phyloP scores from a whole-genome alignment of 768 basidiomycete genomes.

The Tylopilus plumbeoviolaceoides region DNA sequence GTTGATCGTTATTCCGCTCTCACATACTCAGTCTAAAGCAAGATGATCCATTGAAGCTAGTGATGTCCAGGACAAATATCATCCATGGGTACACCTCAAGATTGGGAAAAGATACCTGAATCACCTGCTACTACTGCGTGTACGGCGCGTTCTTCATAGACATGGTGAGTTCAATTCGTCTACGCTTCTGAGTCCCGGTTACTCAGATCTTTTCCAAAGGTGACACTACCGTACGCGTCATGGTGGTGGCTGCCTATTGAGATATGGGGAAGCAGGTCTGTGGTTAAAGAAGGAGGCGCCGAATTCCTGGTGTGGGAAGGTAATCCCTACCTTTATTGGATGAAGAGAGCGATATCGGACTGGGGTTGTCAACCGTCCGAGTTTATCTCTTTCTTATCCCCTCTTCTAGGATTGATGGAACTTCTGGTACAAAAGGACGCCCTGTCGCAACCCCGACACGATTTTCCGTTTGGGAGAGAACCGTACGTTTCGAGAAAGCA shows the following conservation, averaged over 20 bases:
- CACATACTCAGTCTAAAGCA: not conserved
- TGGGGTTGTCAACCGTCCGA: not conserved
- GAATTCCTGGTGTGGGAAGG: conserved; percentile 1
- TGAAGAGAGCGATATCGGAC: not conserved
- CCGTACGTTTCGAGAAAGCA: conserved; percentile 2
- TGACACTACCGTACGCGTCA: not conserved
- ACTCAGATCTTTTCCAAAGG: not conserved
- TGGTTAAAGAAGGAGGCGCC: conserved; percentile 4
- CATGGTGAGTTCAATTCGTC: not conserved
- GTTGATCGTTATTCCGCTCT: not conserved
- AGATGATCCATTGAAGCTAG: not conserved
- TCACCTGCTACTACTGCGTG: conserved; percentile 3
- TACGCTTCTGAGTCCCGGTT: too few species aligned
- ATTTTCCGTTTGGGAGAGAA: conserved; percentile 6
- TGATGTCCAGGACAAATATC: not conserved
- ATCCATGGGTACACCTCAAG: not conserved
- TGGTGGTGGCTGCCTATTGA: conserved; percentile 1
- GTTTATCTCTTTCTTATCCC: not conserved
- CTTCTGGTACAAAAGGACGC: not conserved
- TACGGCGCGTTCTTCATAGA: conserved; percentile 7
- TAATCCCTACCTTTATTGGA: conserved; percentile 3
- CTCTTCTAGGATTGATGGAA: not conserved
- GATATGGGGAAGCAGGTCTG: conserved; percentile 1
- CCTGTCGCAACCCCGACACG: not conserved
- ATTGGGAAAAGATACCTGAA: not conserved